Base-by-base conservation (phyloP, 345 rosid genomes). In the Pugionium cornutum region DNA sequence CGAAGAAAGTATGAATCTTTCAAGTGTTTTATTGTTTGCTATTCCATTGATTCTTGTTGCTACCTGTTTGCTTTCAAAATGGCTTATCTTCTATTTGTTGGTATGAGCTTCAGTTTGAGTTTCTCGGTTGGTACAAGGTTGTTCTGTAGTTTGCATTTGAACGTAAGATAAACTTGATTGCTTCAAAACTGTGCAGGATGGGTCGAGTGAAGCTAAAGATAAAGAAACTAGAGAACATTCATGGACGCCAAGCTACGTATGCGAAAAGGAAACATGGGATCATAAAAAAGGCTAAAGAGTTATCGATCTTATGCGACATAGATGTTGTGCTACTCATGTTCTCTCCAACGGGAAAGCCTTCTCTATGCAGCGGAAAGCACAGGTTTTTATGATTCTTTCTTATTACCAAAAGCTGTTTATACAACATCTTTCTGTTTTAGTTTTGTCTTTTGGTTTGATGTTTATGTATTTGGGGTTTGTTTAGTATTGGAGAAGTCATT, bases 201-300 rank as follows among this genome's bases (percentile, higher is more conserved):
- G 96, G 90, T 49, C 76, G 92, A 81, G 92, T 86, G 65, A 89
- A 86, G 80, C 83, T 84, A 37, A 82, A 82, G 80, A 89, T 89
- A 75, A 82, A 80, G 81, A 83, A 73, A 75, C 68, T 86, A 75
- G 90, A 86, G 76, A 84, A 77, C 63, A 73, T 80, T 18, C 83
- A 80, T 74, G 90, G 77, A 68, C 87, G 90, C 53, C 92, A 86
- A 80, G 81, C 77, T 36, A 86, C 92, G 50, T 89, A 80, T 68
- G 81, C 86, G 58, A 82, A 89, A 73, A 83, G 96, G 74, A 86
- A 77, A 71, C 70, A 80, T 78, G 90, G 92, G 64, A 84, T 89
- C 69, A 76, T 86, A 74, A 86, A 89, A 74, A 89, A 89, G 77
- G 92, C 96, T 11, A 82, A 68, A 39, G 96, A 88, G 68, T 76